Percentiles rank a stretch among this genome's conserved stretches.
These are phyloP conservation scores for Tolypocladium guangdongense DNA, from an alignment of 2,329 filamentous ascomycete genomes.

Conservation along the genomic window DNA sequence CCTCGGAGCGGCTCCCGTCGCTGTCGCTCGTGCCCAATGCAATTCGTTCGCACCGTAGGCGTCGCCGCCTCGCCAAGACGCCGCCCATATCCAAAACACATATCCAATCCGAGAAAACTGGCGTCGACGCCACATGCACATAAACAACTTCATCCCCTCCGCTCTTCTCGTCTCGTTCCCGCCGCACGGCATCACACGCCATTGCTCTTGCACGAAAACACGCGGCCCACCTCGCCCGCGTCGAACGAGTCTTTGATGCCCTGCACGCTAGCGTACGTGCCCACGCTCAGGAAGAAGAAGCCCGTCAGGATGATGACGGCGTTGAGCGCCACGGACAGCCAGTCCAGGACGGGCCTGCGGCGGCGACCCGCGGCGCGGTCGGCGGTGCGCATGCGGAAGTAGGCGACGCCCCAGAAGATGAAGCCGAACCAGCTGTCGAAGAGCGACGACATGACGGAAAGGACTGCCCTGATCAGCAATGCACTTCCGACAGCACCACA, in stretches of 20 bases:
- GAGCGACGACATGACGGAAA: slow-evolving; percentile 72
- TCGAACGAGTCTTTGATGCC: slow-evolving; percentile 65
- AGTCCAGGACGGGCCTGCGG: slow-evolving; percentile 38
- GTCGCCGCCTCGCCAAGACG: background rate
- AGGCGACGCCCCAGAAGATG: slow-evolving; percentile 86
- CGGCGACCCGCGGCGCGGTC: slow-evolving; percentile 44
- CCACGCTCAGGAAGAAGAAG: slow-evolving; percentile 68
- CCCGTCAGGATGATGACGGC: slow-evolving; percentile 62
- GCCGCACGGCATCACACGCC: slow-evolving; percentile 34
- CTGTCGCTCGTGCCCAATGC: background rate
- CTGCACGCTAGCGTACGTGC: slow-evolving; percentile 71
- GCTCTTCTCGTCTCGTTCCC: background rate
- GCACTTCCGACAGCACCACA: too few species aligned
- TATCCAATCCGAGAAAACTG: background rate
- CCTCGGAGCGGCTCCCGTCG: background rate
- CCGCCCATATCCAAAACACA: background rate
- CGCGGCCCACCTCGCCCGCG: slow-evolving; percentile 50
- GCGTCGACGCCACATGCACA: background rate
- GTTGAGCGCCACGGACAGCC: slow-evolving; percentile 54
- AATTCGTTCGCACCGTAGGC: background rate
- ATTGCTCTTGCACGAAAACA: slow-evolving; percentile 66
- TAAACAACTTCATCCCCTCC: background rate
- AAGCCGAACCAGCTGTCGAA: slow-evolving; percentile 93
- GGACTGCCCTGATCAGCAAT: slow-evolving; percentile 23
- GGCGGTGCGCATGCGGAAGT: slow-evolving; percentile 61